Conservation (phyloP, 208 protist genomes). For the Zelonia costaricensis region DNA sequence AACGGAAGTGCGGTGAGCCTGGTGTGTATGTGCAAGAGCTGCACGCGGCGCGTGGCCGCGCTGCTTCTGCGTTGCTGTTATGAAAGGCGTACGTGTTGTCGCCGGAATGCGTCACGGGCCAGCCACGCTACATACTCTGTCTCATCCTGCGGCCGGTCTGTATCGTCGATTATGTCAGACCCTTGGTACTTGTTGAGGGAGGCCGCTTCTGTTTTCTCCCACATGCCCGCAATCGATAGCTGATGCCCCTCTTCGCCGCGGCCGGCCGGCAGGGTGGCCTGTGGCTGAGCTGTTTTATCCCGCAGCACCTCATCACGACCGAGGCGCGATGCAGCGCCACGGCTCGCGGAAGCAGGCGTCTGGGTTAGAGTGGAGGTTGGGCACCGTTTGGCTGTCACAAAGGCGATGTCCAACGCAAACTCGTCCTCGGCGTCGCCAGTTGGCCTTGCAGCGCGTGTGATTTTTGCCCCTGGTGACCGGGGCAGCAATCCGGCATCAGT, state of each 20-base stretch:
- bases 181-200: conserved; percentile 23
- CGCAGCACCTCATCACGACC: too few species aligned
- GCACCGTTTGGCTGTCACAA: conserved; percentile 28
- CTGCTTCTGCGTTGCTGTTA: too few species aligned
- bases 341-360: too few species aligned
- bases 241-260: not conserved
- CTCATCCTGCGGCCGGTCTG: conserved; percentile 57
- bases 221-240: conserved; percentile 12
- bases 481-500: too few species aligned
- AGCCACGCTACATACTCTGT: conserved; percentile 59
- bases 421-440: conserved; percentile 34
- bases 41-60: too few species aligned
- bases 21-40: too few species aligned
- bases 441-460: not conserved
- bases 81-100: conserved; percentile 20
- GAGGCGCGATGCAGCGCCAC: too few species aligned
- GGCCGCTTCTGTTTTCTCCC: conserved; percentile 13
- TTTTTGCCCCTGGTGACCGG: not conserved
- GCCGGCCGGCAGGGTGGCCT: too few species aligned
- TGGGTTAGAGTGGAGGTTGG: too few species aligned
- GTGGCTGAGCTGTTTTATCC: too few species aligned
- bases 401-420: conserved; percentile 43
- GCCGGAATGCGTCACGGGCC: conserved; percentile 29
- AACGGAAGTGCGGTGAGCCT: too few species aligned
- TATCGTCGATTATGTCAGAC: conserved; percentile 56